Evolutionary conservation across 73 alveolate genomes (phyloP).

Genomic region (Paraurostyla sp.): DNA sequence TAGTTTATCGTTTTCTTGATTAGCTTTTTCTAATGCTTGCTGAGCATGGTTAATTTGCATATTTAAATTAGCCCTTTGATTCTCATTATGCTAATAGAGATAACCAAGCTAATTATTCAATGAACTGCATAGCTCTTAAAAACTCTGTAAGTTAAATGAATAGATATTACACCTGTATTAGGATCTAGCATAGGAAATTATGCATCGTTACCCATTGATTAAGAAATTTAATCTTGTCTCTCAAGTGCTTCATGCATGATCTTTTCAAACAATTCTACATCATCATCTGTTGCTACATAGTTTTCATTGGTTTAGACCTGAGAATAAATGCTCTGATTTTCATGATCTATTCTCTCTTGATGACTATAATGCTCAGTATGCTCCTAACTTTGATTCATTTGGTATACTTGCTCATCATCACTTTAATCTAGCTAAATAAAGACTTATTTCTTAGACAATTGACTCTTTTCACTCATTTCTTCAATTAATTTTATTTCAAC

Average conservation of each 20-base stretch:
- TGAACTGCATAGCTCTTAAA: background rate
- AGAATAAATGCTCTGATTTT: background rate
- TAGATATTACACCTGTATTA: background rate
- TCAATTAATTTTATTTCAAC: too few species aligned
- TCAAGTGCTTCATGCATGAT: background rate
- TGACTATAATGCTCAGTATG: too few species aligned
- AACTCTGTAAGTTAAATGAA: background rate
- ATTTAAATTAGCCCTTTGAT: background rate
- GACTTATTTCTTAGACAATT: conserved; percentile 10
- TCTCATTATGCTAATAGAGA: background rate
- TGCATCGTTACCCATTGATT: background rate
- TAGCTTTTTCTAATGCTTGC: background rate
- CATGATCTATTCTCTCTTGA: background rate
- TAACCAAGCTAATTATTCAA: background rate
- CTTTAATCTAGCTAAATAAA: conserved; percentile 7
- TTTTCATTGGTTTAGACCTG: background rate
- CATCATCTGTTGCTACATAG: conserved; percentile 20
- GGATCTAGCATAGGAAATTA: conserved; percentile 1
- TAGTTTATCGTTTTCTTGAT: background rate
- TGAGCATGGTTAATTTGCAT: background rate
- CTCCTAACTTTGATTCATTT: too few species aligned
- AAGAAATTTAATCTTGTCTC: background rate
- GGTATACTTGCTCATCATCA: conserved; percentile 25
- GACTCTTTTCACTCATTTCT: conserved; percentile 29
- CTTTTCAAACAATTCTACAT: background rate